Evolutionary conservation across 2,329 filamentous ascomycete genomes (phyloP), one percentile per base, ranked within the genome.

Genomic region (Cryphonectria parasitica): DNA sequence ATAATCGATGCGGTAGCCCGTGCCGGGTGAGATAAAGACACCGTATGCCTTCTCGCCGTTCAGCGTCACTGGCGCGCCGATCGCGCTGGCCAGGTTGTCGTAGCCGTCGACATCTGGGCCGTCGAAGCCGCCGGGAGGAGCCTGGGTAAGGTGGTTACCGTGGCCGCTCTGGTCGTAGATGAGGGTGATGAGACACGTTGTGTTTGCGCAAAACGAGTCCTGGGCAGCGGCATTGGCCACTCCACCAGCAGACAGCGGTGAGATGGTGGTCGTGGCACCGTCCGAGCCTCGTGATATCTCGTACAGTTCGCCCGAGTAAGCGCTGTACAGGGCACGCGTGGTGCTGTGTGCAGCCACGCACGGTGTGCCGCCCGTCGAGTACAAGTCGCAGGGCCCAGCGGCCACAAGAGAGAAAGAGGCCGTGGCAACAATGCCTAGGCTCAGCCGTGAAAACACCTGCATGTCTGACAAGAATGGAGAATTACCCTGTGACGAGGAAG

Each of bases 101-200:
- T 85, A 86, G 63, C 88, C 88, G 75, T 85, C 83, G 43, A 81
- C 60, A 34, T 87, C 86, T 0, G 89, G 89, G 13, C 89, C 89
- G 0, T 75, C 78, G 74, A 87, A 89, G 41, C 82, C 87, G 0
- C 89, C 89, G 0, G 85, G 84, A 0, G 87, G 87, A 1, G 89
- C 90, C 73, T 88, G 88, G 0, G 85, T 89, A 3, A 91, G 86
- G 74, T 91, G 86, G 73, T 91, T 91, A 0, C 83, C 83, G 1
- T 78, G 79, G 68, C 88, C 88, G 17, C 89, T 90, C 78, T 91
- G 90, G 77, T 91, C 90, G 76, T 91, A 91, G 67, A 90, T 90
- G 74, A 87, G 83, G 0, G 84, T 85, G 76, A 91, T 91, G 34
- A 90, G 80, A 75, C 89, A 91, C 17, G 88, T 90, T 0, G 89